Evolutionary conservation across 768 basidiomycete species (phyloP).

Genomic region (Agrocybe chaxingu): DNA sequence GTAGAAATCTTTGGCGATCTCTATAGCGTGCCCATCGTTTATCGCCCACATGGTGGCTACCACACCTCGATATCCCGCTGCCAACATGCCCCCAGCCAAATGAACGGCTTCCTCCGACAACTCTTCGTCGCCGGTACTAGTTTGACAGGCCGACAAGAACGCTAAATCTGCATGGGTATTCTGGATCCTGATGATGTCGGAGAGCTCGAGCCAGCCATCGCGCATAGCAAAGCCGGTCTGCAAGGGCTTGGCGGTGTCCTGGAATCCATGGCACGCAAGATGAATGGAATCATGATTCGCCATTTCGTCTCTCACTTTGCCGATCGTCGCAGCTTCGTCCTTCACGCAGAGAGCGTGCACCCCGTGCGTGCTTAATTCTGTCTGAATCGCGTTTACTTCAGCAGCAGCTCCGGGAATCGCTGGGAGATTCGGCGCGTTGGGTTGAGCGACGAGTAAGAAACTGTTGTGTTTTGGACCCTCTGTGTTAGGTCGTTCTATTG

Average conservation of each 20-base stretch:
- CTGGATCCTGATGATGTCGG: slow-evolving; percentile 6
- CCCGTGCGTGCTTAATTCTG: neutral
- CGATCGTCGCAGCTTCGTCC: slow-evolving; percentile 8
- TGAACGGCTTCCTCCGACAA: slow-evolving; percentile 30
- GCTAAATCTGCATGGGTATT: slow-evolving; percentile 24
- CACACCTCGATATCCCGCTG: slow-evolving; percentile 20
- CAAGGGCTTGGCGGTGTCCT: slow-evolving; percentile 22
- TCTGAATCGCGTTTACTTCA: neutral
- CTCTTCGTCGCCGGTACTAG: slow-evolving; percentile 21
- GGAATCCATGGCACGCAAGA: slow-evolving; percentile 28
- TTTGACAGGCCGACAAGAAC: slow-evolving; percentile 36
- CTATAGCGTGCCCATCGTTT: slow-evolving; percentile 24
- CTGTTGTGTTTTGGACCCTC: neutral
- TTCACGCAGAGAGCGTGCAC: slow-evolving; percentile 19
- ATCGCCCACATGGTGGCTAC: slow-evolving; percentile 38
- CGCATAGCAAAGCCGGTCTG: slow-evolving; percentile 19
- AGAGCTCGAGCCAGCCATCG: slow-evolving; percentile 13
- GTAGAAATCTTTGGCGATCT: slow-evolving; percentile 25
- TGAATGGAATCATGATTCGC: slow-evolving; percentile 21
- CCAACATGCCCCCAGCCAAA: slow-evolving; percentile 31
- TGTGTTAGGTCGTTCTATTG: neutral
- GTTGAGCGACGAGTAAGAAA: neutral
- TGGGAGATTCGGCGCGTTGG: neutral
- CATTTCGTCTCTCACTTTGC: slow-evolving; percentile 11
- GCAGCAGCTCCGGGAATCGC: neutral